Evolutionary conservation across 495 filamentous ascomycete genomes (phyloP), one percentile per base, ranked within the genome.

Genomic region (Xylaria palmicola): DNA sequence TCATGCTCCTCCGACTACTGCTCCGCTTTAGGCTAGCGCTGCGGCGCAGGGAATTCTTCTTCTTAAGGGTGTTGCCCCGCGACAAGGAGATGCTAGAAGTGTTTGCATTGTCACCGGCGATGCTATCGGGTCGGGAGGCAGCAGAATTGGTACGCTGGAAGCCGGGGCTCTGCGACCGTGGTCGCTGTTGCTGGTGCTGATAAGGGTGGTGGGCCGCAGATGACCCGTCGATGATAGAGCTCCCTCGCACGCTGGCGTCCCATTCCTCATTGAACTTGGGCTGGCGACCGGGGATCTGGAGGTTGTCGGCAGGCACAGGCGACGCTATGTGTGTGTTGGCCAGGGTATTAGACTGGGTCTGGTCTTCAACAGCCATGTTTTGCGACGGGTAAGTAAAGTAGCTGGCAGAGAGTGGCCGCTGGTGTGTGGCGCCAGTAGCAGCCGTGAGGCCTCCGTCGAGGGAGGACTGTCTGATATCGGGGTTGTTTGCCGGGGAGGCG

Each of bases 41-140:
- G 63, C 88, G 83, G 50, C 86, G 86, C 39, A 97, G 64, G 7
- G 92, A 95, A 5, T 78, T 79, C 75, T 90, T 91, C 81, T 98
- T 97, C 74, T 89, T 91, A 62, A 98, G 75, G 1, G 92, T 96
- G 45, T 88, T 86, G 44, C 87, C 82, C 47, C 92, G 80, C 43
- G 90, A 87, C 15, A 90, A 81, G 19, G 72, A 66, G 22, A 64
- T 53, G 2, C 68, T 49, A 9, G 74, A 74, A 13, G 72, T 67
- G 17, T 72, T 73, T 20, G 68, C 65, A 47, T 62, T 58, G 30
- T 78, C 76, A 79, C 51, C 79, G 64, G 47, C 78, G 73, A 54
- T 71, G 69, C 40, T 75, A 37, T 72, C 69, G 50, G 65, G 62
- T 74, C 54, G 83, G 80, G 77, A 85, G 72, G 69, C 79, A 69